These are phyloP conservation scores for Mrakiaceae sp. DNA, from an alignment of 1,284 basidiomycete genomes.

Conservation along the genomic window DNA sequence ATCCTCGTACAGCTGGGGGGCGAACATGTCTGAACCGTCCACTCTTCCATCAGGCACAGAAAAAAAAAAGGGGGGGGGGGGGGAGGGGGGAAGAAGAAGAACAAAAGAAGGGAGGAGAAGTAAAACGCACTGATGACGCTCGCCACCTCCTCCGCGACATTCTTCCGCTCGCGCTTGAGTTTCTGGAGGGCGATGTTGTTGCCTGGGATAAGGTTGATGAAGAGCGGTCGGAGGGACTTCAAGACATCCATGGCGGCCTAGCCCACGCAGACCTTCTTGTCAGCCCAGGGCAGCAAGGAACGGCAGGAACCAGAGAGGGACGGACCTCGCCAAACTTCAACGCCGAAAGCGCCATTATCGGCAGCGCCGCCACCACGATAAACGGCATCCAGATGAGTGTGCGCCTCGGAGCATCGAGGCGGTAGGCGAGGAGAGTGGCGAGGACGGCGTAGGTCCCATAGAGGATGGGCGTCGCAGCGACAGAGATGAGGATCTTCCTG, in stretches of 20 bases:
- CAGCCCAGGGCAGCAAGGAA: too few relatives aligned
- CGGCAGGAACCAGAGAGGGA: too few relatives aligned
- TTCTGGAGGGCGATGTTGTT: conserved; percentile 74
- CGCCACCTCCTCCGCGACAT: conserved; percentile 75
- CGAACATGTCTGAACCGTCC: conserved; percentile 40
- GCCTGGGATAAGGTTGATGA: conserved; percentile 81
- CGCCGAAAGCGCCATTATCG: conserved; percentile 84
- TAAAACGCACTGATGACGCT: conserved; percentile 68
- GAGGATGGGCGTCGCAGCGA: conserved; percentile 78
- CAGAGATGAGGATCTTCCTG: conserved; percentile 94
- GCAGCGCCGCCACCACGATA: conserved; percentile 63
- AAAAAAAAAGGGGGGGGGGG: background rate
- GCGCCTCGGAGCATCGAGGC: conserved; percentile 45
- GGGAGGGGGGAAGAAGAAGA: background rate
- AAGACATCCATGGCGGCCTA: conserved; percentile 83
- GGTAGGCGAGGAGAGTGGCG: conserved; percentile 64
- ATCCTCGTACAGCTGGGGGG: conserved; percentile 64
- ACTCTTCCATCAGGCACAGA: too few relatives aligned
- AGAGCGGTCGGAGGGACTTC: conserved; percentile 78
- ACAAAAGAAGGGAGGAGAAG: background rate
- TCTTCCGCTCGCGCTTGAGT: conserved; percentile 65
- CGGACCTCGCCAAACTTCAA: conserved; percentile 87
- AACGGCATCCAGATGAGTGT: conserved; percentile 67
- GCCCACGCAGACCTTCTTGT: too few relatives aligned
- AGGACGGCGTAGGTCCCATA: conserved; percentile 75